A percentile compares a stretch with the other conserved stretches of the same genome.
Evolutionary conservation across 306 rosid species (phyloP).

Genomic region (Acacia acuminata): DNA sequence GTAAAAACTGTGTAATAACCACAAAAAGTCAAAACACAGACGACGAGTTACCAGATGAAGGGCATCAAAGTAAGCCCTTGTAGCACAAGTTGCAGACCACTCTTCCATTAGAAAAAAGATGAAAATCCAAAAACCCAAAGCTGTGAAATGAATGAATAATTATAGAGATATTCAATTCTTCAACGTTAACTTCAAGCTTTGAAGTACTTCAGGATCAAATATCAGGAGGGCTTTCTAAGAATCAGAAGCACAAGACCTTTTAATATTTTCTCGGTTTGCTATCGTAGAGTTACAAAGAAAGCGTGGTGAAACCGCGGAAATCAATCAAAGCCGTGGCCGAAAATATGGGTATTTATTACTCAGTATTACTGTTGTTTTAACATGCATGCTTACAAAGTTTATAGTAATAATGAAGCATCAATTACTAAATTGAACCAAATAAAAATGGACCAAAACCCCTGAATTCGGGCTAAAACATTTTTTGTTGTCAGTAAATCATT

Average conservation of each 20-base stretch:
- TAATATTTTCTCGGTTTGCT: neutral
- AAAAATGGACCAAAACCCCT: neutral
- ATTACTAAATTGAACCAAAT: neutral
- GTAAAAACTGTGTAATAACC: too few relatives aligned
- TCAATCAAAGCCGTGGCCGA: too few relatives aligned
- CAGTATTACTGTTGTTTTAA: too few relatives aligned
- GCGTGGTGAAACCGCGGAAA: neutral
- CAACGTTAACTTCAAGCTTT: neutral
- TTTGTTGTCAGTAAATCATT: neutral
- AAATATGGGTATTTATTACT: too few relatives aligned
- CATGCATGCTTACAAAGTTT: neutral
- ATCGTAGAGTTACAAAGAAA: neutral
- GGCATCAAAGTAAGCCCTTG: too few relatives aligned
- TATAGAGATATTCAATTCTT: neutral
- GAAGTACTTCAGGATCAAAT: too few relatives aligned
- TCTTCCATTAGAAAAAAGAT: neutral
- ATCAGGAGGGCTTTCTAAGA: neutral
- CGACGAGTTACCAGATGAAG: too few relatives aligned
- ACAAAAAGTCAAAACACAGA: too few relatives aligned
- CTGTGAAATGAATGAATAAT: neutral
- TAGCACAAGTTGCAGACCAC: too few relatives aligned
- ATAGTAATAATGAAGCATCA: neutral
- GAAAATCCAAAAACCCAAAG: neutral
- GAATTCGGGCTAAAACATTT: neutral
- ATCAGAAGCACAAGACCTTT: neutral